These are phyloP conservation scores for Halophytophthora batemanensis DNA, from an alignment of 352 stramenopile species.

Conservation along the genomic window DNA sequence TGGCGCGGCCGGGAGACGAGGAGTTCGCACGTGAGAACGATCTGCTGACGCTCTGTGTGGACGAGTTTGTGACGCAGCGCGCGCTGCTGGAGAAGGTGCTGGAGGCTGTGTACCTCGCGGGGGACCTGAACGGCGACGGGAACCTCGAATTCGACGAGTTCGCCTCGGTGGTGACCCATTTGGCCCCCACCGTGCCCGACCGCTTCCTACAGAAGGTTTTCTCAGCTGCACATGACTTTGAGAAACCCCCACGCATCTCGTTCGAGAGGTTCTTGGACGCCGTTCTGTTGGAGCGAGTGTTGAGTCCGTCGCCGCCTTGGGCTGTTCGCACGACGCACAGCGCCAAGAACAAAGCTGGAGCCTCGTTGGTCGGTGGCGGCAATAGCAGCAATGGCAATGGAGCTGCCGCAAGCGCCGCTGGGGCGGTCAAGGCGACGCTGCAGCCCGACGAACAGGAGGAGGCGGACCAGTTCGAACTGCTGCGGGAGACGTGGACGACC, in stretches of 20 bases:
- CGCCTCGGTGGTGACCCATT: slow-evolving; percentile 48
- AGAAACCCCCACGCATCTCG: slow-evolving; percentile 57
- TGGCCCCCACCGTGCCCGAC: slow-evolving; percentile 53
- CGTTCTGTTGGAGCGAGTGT: slow-evolving; percentile 46
- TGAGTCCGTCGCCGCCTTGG: slow-evolving; percentile 28
- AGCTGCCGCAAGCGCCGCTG: not conserved
- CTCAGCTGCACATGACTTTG: slow-evolving; percentile 51
- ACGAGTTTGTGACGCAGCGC: slow-evolving; percentile 55
- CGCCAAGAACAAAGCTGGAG: slow-evolving; percentile 23
- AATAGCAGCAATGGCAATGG: not conserved
- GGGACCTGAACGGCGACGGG: slow-evolving; percentile 66
- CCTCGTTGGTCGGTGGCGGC: slow-evolving; percentile 1
- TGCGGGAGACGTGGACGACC: slow-evolving; percentile 66
- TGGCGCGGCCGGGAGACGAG: slow-evolving; percentile 36
- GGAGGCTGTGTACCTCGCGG: slow-evolving; percentile 62
- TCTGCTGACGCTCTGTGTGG: slow-evolving; percentile 50
- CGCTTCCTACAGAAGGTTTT: slow-evolving; percentile 60
- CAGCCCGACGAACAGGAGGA: slow-evolving; percentile 55
- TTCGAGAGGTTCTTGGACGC: slow-evolving; percentile 62
- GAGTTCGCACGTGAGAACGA: slow-evolving; percentile 68
- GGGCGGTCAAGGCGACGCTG: slow-evolving; percentile 1
- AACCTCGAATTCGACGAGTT: slow-evolving; percentile 78
- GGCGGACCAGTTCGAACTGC: slow-evolving; percentile 64
- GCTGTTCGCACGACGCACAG: slow-evolving; percentile 14
- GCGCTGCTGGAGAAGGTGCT: slow-evolving; percentile 64